Base-by-base conservation (phyloP, 305 asterid species). In the Rubia balearica region DNA sequence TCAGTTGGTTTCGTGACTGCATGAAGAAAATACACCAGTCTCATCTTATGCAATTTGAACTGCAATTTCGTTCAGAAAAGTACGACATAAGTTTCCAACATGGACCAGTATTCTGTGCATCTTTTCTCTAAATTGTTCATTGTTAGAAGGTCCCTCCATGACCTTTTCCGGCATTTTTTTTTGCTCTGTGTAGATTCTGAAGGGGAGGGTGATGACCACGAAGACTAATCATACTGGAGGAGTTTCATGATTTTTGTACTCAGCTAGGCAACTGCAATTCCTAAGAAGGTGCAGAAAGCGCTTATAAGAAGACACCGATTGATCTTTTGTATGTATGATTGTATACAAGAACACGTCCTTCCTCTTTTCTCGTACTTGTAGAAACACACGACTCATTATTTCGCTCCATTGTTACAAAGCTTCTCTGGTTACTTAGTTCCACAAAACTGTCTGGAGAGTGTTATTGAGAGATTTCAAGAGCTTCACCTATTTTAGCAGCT, bases 111-210 rank as follows among this genome's bases (percentile, higher is more conserved):
- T 46, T 45, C 12, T 14, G 41, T 0, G 63, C 19, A 42, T 30
- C 8, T 45, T 42, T 36, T 14, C 30, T 40, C 30, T 57, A 10
- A 48, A 55, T 46, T 30, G 33, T 0, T 22, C 19, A 17, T 51
- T 16, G 16, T 9, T 27, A 17, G 46, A 27, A 68, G 21, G 5
- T 41, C 30, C 57, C 57, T n/a, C 17, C 61, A 10, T 57, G 27
- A 56, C 40, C 57, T 13, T n/a, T 19, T 46, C 21, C n/a, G 24
- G 9, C 71, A 41, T 24, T 10, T 21, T 42, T 24, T 24, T 61
- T 79, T 62, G 66, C 30, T 55, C 17, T 75, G 57, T 10, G 57
- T 87, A 92, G 98, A 92, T 89, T 92, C 97, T 22, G 96, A 92
- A 80, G 95, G 67, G 45, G 83, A 79, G 38, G 80, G 83, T 61